phyloP scores from a whole-genome alignment of 331 rosid species.

The Pyracantha coccinea region DNA sequence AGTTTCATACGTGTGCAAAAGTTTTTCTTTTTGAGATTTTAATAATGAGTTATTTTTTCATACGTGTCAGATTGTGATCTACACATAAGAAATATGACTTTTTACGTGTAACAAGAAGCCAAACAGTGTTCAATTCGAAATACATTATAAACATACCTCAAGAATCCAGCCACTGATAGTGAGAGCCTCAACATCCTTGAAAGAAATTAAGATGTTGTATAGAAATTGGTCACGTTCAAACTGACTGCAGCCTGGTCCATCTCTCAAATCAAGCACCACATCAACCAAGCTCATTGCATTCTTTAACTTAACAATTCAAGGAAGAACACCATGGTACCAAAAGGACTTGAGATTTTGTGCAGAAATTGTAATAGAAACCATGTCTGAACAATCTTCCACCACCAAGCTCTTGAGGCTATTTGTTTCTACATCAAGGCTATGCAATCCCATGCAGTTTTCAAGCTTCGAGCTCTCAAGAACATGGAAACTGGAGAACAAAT shows the following conservation, averaged over 20 bases:
- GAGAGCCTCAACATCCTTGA: constrained; percentile 21
- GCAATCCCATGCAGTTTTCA: constrained; percentile 12
- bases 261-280: constrained; percentile 5
- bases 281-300: constrained; percentile 2
- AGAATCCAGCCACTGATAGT: constrained; percentile 20
- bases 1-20: background rate
- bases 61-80: background rate
- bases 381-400: constrained; percentile 15
- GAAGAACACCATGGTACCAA: constrained; percentile 5
- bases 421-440: background rate
- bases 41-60: too few species aligned
- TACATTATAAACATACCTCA: background rate
- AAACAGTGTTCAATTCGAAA: background rate
- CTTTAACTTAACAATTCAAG: background rate
- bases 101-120: background rate
- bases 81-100: background rate
- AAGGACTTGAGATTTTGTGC: constrained; percentile 5
- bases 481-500: constrained; percentile 4
- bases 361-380: background rate
- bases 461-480: constrained; percentile 12
- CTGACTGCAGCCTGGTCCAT: background rate
- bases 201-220: background rate
- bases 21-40: background rate
- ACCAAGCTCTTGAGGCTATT: constrained; percentile 1
- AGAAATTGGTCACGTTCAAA: constrained; percentile 18